Percentiles rank a stretch among this genome's conserved stretches.
phyloP scores from a whole-genome alignment of 768 basidiomycete species.

The Aureoboletus auriporus region DNA sequence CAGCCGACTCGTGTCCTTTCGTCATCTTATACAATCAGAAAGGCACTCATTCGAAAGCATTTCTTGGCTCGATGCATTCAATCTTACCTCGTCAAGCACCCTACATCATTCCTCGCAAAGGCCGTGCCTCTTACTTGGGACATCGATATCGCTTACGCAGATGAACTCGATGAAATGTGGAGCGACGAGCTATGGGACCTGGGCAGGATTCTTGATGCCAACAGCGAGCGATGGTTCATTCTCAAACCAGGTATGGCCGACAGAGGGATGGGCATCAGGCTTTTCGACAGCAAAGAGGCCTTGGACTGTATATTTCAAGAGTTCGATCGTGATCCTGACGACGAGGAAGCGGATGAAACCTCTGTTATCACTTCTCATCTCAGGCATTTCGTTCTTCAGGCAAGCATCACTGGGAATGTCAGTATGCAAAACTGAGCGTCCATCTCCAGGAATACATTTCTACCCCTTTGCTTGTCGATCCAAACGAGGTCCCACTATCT shows the following conservation, averaged over 20 bases:
- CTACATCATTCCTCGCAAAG: constrained; percentile 48
- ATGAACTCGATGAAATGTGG: constrained; percentile 94
- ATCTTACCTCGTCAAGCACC: constrained; percentile 69
- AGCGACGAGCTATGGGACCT: constrained; percentile 92
- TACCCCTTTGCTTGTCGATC: constrained; percentile 75
- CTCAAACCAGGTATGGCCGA: constrained; percentile 98
- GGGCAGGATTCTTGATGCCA: constrained; percentile 50
- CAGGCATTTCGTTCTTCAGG: constrained; percentile 95
- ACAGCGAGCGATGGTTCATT: constrained; percentile 73
- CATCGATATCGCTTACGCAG: constrained; percentile 82
- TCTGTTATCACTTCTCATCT: constrained; percentile 81
- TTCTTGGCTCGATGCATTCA: constrained; percentile 75
- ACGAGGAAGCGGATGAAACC: constrained; percentile 44
- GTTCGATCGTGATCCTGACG: constrained; percentile 63
- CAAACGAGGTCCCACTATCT: constrained; percentile 39
- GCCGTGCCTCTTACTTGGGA: constrained; percentile 76
- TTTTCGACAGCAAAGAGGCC: constrained; percentile 76
- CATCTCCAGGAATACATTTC: constrained; percentile 74
- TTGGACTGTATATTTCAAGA: constrained; percentile 73
- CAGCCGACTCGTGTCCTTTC: constrained; percentile 53
- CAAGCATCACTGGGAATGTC: constrained; percentile 52
- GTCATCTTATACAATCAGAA: constrained; percentile 85
- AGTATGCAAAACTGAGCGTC: constrained; percentile 5
- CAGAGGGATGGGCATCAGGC: constrained; percentile 88
- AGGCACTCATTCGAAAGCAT: constrained; percentile 93